Evolutionary conservation across 2,329 filamentous ascomycete genomes (phyloP).

Genomic region (Cordyceps cateniannulata): DNA sequence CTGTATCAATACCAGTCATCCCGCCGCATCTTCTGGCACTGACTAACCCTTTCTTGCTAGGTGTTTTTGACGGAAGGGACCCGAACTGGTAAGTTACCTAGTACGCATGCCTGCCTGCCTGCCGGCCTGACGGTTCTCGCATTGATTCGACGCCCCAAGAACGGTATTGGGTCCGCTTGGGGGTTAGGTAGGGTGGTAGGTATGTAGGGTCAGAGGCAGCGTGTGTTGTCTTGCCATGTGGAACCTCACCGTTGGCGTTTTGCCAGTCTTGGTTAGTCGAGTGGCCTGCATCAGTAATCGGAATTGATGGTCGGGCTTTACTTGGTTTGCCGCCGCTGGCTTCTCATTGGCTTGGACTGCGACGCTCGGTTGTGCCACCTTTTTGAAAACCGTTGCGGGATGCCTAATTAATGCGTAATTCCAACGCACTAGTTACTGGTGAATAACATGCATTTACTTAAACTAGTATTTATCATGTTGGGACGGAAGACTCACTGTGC

Average conservation of each 20-base stretch:
- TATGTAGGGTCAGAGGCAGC: not conserved
- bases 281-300: constrained; percentile 11
- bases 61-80: not conserved
- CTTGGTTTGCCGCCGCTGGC: not conserved
- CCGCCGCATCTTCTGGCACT: not conserved
- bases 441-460: not conserved
- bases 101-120: not conserved
- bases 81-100: not conserved
- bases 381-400: constrained; percentile 6
- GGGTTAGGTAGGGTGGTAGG: too few relatives aligned
- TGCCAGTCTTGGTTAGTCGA: not conserved
- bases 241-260: constrained; percentile 10
- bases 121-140: constrained; percentile 10
- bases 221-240: too few relatives aligned
- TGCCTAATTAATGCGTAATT: not conserved
- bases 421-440: not conserved
- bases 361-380: constrained; percentile 3
- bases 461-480: not conserved
- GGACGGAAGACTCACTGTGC: too few relatives aligned
- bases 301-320: constrained; percentile 1
- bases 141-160: not conserved
- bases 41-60: not conserved
- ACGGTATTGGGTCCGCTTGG: not conserved
- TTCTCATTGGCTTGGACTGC: not conserved
- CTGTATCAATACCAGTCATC: not conserved